Evolutionary conservation across 257 asterid species (phyloP).

Genomic region (Cynanchum wilfordii): DNA sequence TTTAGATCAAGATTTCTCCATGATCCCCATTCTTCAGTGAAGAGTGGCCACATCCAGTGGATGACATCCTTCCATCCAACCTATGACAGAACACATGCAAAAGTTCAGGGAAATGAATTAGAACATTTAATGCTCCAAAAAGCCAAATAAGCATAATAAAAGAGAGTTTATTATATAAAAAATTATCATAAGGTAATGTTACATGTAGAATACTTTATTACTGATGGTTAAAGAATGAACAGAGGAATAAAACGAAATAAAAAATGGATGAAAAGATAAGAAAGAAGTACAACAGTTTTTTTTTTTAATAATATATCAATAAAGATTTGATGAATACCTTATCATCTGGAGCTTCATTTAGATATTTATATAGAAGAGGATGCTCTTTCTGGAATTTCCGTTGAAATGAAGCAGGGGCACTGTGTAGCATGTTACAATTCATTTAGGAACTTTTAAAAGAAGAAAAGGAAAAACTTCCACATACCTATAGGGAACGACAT

Average conservation of each 20-base stretch:
- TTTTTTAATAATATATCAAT: background rate
- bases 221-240: background rate
- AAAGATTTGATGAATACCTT: constrained; percentile 39
- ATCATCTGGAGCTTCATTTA: constrained; percentile 69
- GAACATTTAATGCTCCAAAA: background rate
- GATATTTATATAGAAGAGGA: constrained; percentile 75
- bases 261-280: constrained; percentile 4
- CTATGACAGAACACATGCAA: constrained; percentile 29
- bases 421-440: constrained; percentile 30
- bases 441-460: constrained; percentile 19
- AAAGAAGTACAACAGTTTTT: background rate
- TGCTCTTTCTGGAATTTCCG: constrained; percentile 58
- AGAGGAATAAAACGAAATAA: background rate
- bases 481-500: constrained; percentile 93
- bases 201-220: background rate
- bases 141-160: constrained; percentile 3
- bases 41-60: constrained; percentile 99
- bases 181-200: background rate
- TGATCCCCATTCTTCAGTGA: constrained; percentile 80
- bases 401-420: constrained; percentile 95
- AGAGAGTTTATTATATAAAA: background rate
- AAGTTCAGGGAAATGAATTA: background rate
- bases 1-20: constrained; percentile 86
- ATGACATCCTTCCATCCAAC: constrained; percentile 86
- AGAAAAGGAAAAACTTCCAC: background rate